Evolutionary conservation across 495 filamentous ascomycete species (phyloP).

Genomic region (Astrothelium macrocarpum): DNA sequence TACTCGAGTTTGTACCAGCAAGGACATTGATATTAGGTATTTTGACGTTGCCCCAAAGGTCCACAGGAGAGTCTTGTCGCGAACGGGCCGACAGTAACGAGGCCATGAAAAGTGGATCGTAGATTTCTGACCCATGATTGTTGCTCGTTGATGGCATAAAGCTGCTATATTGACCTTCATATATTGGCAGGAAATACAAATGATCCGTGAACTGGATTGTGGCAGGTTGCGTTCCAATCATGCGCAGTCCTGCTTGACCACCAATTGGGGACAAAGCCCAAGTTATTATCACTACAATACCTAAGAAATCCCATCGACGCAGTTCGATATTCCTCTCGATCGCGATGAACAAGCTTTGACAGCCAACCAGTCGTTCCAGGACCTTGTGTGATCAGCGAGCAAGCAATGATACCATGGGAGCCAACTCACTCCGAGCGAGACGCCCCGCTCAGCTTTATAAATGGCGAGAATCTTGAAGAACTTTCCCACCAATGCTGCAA

Average conservation of each 20-base stretch:
- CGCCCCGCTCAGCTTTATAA: constrained; percentile 14
- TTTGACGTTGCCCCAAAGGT: constrained; percentile 21
- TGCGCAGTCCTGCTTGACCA: constrained; percentile 17
- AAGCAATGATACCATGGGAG: background rate
- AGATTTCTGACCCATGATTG: background rate
- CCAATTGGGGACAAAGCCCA: constrained; percentile 17
- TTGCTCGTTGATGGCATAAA: background rate
- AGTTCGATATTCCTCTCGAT: constrained; percentile 13
- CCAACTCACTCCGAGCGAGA: constrained; percentile 1
- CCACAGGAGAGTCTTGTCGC: constrained; percentile 13
- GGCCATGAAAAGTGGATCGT: constrained; percentile 12
- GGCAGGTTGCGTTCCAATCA: constrained; percentile 1
- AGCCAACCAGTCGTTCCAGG: constrained; percentile 18
- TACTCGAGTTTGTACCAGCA: background rate
- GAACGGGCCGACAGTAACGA: constrained; percentile 12
- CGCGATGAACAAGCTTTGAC: constrained; percentile 14
- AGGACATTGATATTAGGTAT: constrained; percentile 3
- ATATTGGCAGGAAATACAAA: background rate
- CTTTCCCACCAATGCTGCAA: constrained; percentile 16
- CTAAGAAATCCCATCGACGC: constrained; percentile 10
- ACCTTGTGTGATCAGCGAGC: background rate
- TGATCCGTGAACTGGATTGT: background rate
- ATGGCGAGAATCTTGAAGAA: constrained; percentile 15
- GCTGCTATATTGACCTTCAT: background rate
- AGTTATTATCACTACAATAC: constrained; percentile 8